phyloP scores from a whole-genome alignment of 139 green algal genomes.

The Nannochloris sp. region DNA sequence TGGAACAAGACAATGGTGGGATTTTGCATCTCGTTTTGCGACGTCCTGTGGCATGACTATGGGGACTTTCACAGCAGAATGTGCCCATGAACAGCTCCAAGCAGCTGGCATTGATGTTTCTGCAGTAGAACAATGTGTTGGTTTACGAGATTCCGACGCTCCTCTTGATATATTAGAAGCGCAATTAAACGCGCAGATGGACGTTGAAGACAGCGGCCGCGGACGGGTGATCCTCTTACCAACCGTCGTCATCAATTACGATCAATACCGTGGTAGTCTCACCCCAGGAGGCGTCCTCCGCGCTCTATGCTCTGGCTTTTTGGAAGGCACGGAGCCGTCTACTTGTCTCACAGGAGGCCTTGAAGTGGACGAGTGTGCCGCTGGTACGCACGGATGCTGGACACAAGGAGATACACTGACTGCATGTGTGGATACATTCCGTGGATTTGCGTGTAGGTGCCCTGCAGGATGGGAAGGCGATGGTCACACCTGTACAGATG shows the following conservation, averaged over 20 bases:
- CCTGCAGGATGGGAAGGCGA: constrained; percentile 35
- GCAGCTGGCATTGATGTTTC: constrained; percentile 22
- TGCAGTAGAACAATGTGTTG: constrained; percentile 45
- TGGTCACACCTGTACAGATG: constrained; percentile 32
- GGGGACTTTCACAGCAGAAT: constrained; percentile 30
- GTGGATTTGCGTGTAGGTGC: constrained; percentile 55
- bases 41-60: constrained; percentile 41
- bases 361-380: constrained; percentile 35
- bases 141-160: constrained; percentile 24
- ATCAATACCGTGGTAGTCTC: constrained; percentile 47
- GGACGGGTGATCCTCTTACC: constrained; percentile 54
- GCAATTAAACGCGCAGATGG: constrained; percentile 17
- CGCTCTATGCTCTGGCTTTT: constrained; percentile 65
- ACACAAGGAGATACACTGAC: neutral
- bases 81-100: constrained; percentile 36
- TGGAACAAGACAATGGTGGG: constrained; percentile 55
- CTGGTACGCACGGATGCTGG: constrained; percentile 45
- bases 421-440: constrained; percentile 67
- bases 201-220: constrained; percentile 22
- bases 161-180: constrained; percentile 37
- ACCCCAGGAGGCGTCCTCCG: constrained; percentile 37
- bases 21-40: constrained; percentile 45
- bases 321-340: constrained; percentile 48
- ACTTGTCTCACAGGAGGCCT: constrained; percentile 41
- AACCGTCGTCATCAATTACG: constrained; percentile 53